A percentile compares a stretch with the other conserved stretches of the same genome.
phyloP scores from a whole-genome alignment of 129 eudicot species.

The Tanacetum coccineum region DNA sequence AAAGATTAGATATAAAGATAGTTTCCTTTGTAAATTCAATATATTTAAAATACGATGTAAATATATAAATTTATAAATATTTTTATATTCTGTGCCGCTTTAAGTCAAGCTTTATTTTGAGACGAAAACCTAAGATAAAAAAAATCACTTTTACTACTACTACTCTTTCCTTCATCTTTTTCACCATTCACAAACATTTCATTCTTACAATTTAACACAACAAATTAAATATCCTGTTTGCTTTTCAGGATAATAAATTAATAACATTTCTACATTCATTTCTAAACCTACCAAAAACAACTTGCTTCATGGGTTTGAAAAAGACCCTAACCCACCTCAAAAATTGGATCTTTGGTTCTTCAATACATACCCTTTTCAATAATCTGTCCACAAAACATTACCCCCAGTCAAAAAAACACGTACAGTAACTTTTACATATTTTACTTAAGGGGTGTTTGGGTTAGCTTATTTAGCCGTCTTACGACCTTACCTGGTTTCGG shows the following conservation, averaged over 20 bases:
- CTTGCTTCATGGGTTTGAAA: slow-evolving; percentile 30
- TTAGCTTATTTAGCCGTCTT: too few species aligned
- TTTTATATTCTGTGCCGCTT: too few species aligned
- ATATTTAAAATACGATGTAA: too few species aligned
- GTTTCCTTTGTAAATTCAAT: too few species aligned
- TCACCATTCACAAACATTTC: slow-evolving; percentile 41
- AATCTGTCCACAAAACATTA: slow-evolving; percentile 47
- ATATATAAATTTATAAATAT: too few species aligned
- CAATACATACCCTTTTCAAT: slow-evolving; percentile 28
- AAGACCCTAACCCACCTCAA: slow-evolving; percentile 36
- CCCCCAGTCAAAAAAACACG: neutral
- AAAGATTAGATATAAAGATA: too few species aligned
- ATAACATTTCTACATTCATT: neutral
- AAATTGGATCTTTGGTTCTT: slow-evolving; percentile 30
- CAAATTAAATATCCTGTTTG: neutral
- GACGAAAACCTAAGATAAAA: too few species aligned
- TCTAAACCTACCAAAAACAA: slow-evolving; percentile 14
- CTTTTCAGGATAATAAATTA: neutral
- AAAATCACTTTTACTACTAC: too few species aligned
- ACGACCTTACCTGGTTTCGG: too few species aligned
- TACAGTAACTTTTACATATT: too few species aligned
- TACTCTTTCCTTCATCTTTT: slow-evolving; percentile 30
- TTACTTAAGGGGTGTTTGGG: too few species aligned
- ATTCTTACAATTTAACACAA: slow-evolving; percentile 20
- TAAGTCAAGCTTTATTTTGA: too few species aligned